Evolutionary conservation across 352 stramenopile species (phyloP), one percentile per base, ranked within the genome.

Genomic region (Globisporangium mamillatum): DNA sequence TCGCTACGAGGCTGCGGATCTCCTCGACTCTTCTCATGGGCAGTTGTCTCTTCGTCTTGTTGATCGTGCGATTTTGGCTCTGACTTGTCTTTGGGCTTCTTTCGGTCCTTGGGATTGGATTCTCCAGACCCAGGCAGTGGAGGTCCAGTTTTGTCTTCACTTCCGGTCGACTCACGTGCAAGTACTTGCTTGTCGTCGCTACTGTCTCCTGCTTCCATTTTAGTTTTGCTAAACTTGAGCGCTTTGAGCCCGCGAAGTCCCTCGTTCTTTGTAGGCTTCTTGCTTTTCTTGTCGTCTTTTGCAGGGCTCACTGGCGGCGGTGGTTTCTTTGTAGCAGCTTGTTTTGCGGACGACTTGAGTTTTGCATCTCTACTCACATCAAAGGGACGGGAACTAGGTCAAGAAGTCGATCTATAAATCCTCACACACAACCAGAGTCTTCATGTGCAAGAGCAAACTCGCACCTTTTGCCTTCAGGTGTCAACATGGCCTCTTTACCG

Each of bases 11-110:
- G 29, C 20, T 61, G 8, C 3, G 27, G 20, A 10, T 61, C 4
- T 34, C n/a, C 55, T 61, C 20, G 16, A 25, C 24, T 59, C 36
- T 55, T 64, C 14, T 54, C 16, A 16, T 24, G 22, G 46, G 36
- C 22, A 2, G 9, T 7, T 48, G 9, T 8, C 7, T 46, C n/a
- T 12, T 69, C 32, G n/a, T 60, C 64, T 41, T 55, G 57, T 4
- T 60, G 14, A 2, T 70, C 56, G 7, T 25, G 18, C 12, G 20
- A 9, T n/a, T 57, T 69, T 16, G 63, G 36, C 7, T 69, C 63
- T 3, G n/a, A 20, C 22, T 55, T 55, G 53, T 48, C 25, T 62
- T 63, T 32, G 3, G 24, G 12, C 3, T 52, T 41, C 10, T 53
- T 44, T 32, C 5, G 38, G 4, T 2, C 16, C 1, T 58, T 69